phyloP scores from a whole-genome alignment of 495 filamentous ascomycete species.

The Trichocladium antarcticum region DNA sequence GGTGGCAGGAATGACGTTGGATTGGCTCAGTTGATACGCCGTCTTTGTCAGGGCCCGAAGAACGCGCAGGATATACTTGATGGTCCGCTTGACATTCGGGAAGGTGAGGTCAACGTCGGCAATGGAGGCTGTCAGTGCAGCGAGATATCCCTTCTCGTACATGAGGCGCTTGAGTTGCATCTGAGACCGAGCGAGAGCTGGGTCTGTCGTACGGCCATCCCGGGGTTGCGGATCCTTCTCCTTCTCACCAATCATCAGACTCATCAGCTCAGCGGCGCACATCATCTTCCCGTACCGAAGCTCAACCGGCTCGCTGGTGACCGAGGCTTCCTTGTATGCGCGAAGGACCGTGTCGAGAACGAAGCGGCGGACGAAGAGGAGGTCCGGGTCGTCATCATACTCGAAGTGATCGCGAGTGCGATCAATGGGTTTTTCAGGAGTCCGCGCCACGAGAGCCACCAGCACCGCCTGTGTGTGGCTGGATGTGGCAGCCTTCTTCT shows the following conservation, averaged over 20 bases:
- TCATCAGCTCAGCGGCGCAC: slow-evolving; percentile 79
- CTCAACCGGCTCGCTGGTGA: slow-evolving; percentile 71
- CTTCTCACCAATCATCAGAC: slow-evolving; percentile 75
- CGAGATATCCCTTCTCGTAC: slow-evolving; percentile 95
- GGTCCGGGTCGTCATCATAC: slow-evolving; percentile 70
- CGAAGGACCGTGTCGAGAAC: slow-evolving; percentile 87
- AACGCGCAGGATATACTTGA: slow-evolving; percentile 91
- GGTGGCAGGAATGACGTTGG: slow-evolving; percentile 53
- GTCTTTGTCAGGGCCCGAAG: slow-evolving; percentile 77
- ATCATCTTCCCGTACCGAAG: slow-evolving; percentile 77
- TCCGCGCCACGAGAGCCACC: slow-evolving; percentile 77
- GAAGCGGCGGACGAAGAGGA: slow-evolving; percentile 86
- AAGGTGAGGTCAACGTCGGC: slow-evolving; percentile 94
- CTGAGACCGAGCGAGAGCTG: slow-evolving; percentile 36
- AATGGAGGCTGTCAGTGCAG: slow-evolving; percentile 77
- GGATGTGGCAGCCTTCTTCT: slow-evolving; percentile 76
- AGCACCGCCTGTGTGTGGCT: slow-evolving; percentile 73
- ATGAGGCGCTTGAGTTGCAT: slow-evolving; percentile 82
- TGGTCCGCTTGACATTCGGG: slow-evolving; percentile 78
- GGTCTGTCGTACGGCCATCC: slow-evolving; percentile 32
- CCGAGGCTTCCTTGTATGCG: slow-evolving; percentile 80
- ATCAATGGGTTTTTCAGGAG: slow-evolving; percentile 58
- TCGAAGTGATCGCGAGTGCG: slow-evolving; percentile 42
- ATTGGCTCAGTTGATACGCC: slow-evolving; percentile 73
- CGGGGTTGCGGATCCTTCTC: slow-evolving; percentile 41